These are phyloP conservation scores for Kitagawia praeruptora DNA, from an alignment of 129 eudicot genomes.

Conservation along the genomic window DNA sequence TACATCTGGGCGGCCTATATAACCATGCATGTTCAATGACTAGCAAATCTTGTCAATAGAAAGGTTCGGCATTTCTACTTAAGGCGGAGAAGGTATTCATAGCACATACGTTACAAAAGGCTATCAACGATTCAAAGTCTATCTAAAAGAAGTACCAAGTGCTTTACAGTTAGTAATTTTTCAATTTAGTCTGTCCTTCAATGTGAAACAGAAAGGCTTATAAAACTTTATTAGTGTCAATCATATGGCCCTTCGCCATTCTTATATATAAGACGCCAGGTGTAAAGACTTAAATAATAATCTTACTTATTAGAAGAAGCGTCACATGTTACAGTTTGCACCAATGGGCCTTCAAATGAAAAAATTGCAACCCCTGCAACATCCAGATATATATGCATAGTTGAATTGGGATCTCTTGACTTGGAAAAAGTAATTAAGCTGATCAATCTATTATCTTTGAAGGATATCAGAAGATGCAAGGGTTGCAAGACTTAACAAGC, in stretches of 20 bases:
- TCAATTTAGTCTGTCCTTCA: background rate
- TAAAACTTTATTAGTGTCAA: background rate
- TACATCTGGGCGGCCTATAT: background rate
- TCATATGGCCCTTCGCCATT: background rate
- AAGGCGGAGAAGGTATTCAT: background rate
- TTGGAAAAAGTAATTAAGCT: constrained; percentile 11
- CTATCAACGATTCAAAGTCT: background rate
- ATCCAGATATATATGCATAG: constrained; percentile 54
- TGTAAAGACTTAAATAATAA: constrained; percentile 37
- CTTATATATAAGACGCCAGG: constrained; percentile 16
- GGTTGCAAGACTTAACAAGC: background rate
- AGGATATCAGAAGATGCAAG: constrained; percentile 1
- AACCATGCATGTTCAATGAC: background rate
- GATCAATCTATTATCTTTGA: background rate
- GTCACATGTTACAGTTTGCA: constrained; percentile 27
- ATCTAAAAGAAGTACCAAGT: background rate
- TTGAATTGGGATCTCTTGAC: constrained; percentile 35
- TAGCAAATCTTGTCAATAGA: background rate
- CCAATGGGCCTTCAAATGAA: constrained; percentile 38
- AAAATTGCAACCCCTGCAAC: constrained; percentile 60
- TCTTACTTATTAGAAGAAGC: constrained; percentile 70
- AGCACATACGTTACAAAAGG: background rate
- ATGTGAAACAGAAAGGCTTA: background rate
- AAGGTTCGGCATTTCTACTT: background rate
- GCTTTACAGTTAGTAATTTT: background rate